Base-by-base conservation (phyloP, 2,329 filamentous ascomycete genomes). In the Drechslerella dactyloides region DNA sequence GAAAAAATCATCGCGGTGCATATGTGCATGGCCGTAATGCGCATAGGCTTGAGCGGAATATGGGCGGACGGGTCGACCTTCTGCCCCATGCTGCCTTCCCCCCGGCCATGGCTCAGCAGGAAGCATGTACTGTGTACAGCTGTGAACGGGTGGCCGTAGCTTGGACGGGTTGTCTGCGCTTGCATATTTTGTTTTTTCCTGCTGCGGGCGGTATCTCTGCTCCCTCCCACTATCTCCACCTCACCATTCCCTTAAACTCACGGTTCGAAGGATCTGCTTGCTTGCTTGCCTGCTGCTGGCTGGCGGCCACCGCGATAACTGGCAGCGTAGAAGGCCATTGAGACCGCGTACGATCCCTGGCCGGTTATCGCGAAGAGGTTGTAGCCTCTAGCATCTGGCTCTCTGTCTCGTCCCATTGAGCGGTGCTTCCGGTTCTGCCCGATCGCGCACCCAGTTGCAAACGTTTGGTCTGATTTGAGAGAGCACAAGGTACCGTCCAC, bases 351-450 rank as follows among this genome's bases (percentile, higher is more conserved):
- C n/a, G n/a, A n/a, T n/a, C n/a, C n/a, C n/a, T n/a, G n/a, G n/a
- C n/a, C n/a, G n/a, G n/a, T 33, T 33, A 33, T 33, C 27, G 27
- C 27, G 8, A 33, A 8, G 8, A 8, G 27, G 27, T 33, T 58
- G 52, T 58, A 58, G 65, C 65, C 46, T 61, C 54, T 52, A 24
- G 55, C 55, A 56, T 33, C 35, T n/a, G n/a, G n/a, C n/a, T n/a
- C n/a, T n/a, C n/a, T n/a, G n/a, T n/a, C n/a, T n/a, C n/a, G n/a
- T n/a, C n/a, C n/a, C n/a, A n/a, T n/a, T n/a, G 35, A 56, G 40
- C 40, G n/a, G 17, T 35, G 59, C 55, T 70, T 64, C 66, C 66
- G 66, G 63, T 51, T 70, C 60, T 46, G 48, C 63, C 66, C 66
- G 66, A 70, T 52, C 55, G 44, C 42, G 21, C 40, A 21, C 27